A percentile compares a stretch with the other conserved stretches of the same genome.
These are phyloP conservation scores for Parasitella parasitica DNA, from an alignment of 371 early-diverging fungal species.

Conservation along the genomic window DNA sequence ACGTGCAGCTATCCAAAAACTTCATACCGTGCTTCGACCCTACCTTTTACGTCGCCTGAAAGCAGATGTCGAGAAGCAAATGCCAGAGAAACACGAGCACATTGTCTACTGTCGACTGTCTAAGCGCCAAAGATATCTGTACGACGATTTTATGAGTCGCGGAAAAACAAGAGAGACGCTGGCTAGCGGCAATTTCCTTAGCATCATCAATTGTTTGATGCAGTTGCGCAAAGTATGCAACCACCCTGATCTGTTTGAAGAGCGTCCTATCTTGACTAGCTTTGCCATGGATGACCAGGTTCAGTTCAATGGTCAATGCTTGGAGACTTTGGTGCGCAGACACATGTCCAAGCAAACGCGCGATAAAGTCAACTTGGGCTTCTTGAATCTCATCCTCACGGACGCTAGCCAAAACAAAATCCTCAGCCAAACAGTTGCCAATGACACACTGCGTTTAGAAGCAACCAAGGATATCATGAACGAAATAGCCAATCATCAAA, in stretches of 20 bases:
- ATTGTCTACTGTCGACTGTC: conserved; percentile 78
- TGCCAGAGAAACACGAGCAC: conserved; percentile 84
- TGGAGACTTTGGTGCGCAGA: conserved; percentile 28
- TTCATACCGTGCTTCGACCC: conserved; percentile 82
- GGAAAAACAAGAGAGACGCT: conserved; percentile 78
- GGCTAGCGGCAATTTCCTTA: conserved; percentile 72
- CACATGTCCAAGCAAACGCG: not conserved
- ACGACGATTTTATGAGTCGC: conserved; percentile 87
- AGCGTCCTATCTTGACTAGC: conserved; percentile 80
- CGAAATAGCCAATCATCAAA: conserved; percentile 30
- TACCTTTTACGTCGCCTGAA: conserved; percentile 89
- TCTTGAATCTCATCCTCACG: conserved; percentile 52
- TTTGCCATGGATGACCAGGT: conserved; percentile 66
- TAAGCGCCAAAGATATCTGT: conserved; percentile 82
- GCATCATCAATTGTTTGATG: conserved; percentile 92
- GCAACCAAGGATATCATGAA: conserved; percentile 40
- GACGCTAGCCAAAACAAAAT: conserved; percentile 20
- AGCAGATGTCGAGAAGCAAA: conserved; percentile 82
- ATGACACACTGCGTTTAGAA: conserved; percentile 39
- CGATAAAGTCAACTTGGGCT: conserved; percentile 28
- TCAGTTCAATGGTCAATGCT: conserved; percentile 35
- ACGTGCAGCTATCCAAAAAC: conserved; percentile 60
- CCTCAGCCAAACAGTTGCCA: conserved; percentile 34
- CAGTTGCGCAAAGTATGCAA: conserved; percentile 97
- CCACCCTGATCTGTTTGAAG: conserved; percentile 94